A percentile compares a stretch with the other conserved stretches of the same genome.
Evolutionary conservation across 2,329 filamentous ascomycete species (phyloP).

Genomic region (Botryotinia calthae): DNA sequence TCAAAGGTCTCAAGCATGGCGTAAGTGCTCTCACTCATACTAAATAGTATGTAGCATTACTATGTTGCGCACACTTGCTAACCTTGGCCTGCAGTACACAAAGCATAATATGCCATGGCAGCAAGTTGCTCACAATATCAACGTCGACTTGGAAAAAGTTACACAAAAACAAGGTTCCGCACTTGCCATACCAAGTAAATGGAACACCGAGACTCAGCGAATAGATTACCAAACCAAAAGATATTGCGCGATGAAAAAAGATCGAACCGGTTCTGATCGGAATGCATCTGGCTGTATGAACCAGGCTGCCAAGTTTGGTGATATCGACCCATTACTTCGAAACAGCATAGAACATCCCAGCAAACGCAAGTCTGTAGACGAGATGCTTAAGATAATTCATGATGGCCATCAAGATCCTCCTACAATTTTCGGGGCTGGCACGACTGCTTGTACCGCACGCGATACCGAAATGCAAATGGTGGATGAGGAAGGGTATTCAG

Average conservation of each 20-base stretch:
- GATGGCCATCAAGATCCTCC: background rate
- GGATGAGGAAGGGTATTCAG: background rate
- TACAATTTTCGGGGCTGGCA: background rate
- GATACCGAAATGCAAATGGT: background rate
- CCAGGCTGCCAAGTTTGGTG: slow-evolving; percentile 13
- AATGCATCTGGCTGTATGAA: background rate
- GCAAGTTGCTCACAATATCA: slow-evolving; percentile 17
- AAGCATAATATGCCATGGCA: slow-evolving; percentile 5
- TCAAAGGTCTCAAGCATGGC: background rate
- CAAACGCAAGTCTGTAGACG: background rate
- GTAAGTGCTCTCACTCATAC: background rate
- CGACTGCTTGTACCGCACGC: background rate
- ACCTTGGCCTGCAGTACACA: background rate
- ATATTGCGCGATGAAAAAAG: background rate
- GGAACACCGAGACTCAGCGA: background rate
- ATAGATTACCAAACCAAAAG: background rate
- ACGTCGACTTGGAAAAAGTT: background rate
- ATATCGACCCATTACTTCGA: background rate
- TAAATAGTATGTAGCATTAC: too few relatives aligned
- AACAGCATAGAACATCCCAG: background rate
- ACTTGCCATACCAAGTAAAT: slow-evolving; percentile 10
- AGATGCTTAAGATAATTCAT: background rate
- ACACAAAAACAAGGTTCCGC: background rate
- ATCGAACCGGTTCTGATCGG: background rate
- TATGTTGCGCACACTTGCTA: background rate